phyloP scores from a whole-genome alignment of 495 filamentous ascomycete genomes.

The Penicillium fimorum region DNA sequence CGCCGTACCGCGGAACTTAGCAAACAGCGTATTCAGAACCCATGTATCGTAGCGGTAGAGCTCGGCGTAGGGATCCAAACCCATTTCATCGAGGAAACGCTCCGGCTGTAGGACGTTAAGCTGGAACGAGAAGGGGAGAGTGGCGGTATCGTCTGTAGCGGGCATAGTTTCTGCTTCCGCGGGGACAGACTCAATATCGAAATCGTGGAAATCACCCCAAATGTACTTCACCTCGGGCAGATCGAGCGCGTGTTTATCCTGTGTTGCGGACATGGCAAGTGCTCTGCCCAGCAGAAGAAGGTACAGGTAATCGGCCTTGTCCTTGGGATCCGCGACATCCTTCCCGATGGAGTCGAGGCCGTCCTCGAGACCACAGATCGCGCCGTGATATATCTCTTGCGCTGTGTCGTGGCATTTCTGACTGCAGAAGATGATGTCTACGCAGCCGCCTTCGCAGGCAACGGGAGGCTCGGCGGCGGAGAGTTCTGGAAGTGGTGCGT shows the following conservation, averaged over 20 bases:
- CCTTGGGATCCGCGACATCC: constrained; percentile 64
- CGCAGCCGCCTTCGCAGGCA: constrained; percentile 65
- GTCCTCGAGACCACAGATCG: constrained; percentile 76
- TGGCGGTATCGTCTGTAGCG: constrained; percentile 16
- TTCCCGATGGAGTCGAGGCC: constrained; percentile 75
- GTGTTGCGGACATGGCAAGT: constrained; percentile 82
- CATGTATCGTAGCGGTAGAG: constrained; percentile 73
- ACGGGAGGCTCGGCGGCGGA: constrained; percentile 46
- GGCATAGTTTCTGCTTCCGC: not conserved
- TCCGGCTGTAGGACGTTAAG: constrained; percentile 79
- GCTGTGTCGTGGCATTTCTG: constrained; percentile 68
- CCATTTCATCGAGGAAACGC: constrained; percentile 87
- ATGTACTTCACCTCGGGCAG: constrained; percentile 86
- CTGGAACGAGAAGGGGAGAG: constrained; percentile 84
- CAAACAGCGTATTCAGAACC: constrained; percentile 89
- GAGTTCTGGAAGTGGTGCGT: constrained; percentile 66
- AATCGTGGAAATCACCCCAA: constrained; percentile 76
- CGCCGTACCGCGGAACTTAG: constrained; percentile 90
- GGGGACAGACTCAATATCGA: constrained; percentile 14
- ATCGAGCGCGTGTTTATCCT: constrained; percentile 77
- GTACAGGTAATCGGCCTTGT: constrained; percentile 76
- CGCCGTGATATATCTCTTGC: constrained; percentile 75
- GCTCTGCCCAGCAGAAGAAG: constrained; percentile 74
- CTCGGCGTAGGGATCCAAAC: constrained; percentile 74
- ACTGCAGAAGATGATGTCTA: constrained; percentile 85